Evolutionary conservation across 441 rosid genomes (phyloP).

Genomic region (Sinapis alba): DNA sequence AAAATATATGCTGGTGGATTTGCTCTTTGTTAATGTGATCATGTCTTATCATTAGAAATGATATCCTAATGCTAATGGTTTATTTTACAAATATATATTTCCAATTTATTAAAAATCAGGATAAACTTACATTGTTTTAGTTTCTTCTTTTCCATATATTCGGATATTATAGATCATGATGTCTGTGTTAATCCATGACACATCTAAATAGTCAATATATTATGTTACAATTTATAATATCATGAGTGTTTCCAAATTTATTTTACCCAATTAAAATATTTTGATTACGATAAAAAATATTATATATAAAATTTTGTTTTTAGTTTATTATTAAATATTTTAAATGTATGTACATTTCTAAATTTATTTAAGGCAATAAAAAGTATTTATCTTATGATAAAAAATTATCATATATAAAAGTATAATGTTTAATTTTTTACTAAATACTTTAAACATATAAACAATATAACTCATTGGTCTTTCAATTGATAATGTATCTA

Average conservation of each 20-base stretch:
- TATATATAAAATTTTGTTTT: too few species aligned
- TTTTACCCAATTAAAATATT: too few species aligned
- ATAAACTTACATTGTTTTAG: neutral
- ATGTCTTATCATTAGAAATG: neutral
- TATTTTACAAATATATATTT: neutral
- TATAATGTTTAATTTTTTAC: too few species aligned
- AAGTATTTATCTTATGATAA: too few species aligned
- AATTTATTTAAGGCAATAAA: too few species aligned
- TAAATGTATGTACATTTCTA: too few species aligned
- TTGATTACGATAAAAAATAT: too few species aligned
- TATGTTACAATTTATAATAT: neutral
- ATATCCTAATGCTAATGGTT: neutral
- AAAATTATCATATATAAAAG: too few species aligned
- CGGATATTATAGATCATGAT: neutral
- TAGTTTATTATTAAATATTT: too few species aligned
- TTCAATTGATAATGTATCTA: too few species aligned
- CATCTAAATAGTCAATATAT: neutral
- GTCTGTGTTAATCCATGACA: neutral
- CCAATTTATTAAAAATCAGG: neutral
- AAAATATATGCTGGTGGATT: neutral
- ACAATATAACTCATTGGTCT: too few species aligned
- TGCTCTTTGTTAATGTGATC: neutral
- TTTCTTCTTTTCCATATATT: neutral
- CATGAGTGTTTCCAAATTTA: neutral
- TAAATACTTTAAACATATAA: too few species aligned